Evolutionary conservation across 768 basidiomycete genomes (phyloP), one percentile per base, ranked within the genome.

Genomic region (Cystobasidium ongulense): DNA sequence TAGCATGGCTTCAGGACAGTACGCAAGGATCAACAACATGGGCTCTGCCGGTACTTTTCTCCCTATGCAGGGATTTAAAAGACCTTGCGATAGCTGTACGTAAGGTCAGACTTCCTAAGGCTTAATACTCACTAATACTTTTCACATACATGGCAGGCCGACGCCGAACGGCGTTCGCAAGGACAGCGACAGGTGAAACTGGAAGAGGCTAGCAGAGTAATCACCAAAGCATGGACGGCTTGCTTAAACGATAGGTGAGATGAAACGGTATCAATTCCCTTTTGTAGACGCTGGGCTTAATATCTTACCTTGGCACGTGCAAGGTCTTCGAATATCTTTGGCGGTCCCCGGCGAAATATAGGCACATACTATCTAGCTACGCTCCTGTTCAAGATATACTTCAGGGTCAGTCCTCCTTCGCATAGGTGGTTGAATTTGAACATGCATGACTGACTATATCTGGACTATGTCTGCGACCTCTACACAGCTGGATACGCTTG

Each of bases 311-410:
- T 62, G 11, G 8, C 21, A 27, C 17, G 41, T 1, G 15, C 11
- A 18, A 13, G n/a, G 25, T 33, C 75, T 61, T 57, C 29, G 23
- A 59, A 63, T 29, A 41, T 36, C 41, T 76, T 27, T 82, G 87
- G 62, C 84, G 86, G 33, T 85, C 90, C 81, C 89, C 59, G 89
- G 43, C 83, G 92, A 78, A 90, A 90, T 83, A 90, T 92, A 92
- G 88, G 92, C 0, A 86, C 93, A 1, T 98, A 98, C 82, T 91
- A 92, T 78, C 87, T 96, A 17, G 93, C 94, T 0, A 90, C 89
- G 18, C 83, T 95, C 63, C 88, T 93, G 70, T 83, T 99, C 81
- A 98, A 98, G 81, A 90, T 88, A 61, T 98, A 98, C 82, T 97
- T 98, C 85, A 88, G 88, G 77, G 94, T 87, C 81, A 80, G 89